These are phyloP conservation scores for Pythium insidiosum DNA, from an alignment of 352 stramenopile species.

Conservation along the genomic window DNA sequence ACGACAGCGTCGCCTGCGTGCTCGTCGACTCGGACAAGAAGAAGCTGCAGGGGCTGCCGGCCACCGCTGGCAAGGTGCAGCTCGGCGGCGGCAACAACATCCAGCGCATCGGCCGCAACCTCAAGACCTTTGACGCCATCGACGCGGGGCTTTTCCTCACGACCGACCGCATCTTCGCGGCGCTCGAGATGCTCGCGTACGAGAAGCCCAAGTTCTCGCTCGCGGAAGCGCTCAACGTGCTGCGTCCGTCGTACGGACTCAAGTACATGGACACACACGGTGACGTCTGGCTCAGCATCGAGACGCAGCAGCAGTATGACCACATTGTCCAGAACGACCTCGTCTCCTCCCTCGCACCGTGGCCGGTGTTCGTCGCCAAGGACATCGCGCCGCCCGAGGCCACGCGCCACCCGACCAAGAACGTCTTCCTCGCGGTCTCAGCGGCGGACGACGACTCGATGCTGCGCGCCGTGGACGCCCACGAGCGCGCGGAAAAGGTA, in stretches of 20 bases:
- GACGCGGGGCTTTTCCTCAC: slow-evolving; percentile 74
- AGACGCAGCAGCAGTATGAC: slow-evolving; percentile 64
- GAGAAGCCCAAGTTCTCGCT: slow-evolving; percentile 82
- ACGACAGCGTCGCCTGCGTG: slow-evolving; percentile 67
- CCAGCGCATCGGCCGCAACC: slow-evolving; percentile 50
- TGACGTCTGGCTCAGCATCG: slow-evolving; percentile 72
- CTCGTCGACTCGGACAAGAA: slow-evolving; percentile 62
- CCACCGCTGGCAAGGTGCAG: slow-evolving; percentile 64
- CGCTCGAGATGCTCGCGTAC: slow-evolving; percentile 77
- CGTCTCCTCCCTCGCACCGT: slow-evolving; percentile 51
- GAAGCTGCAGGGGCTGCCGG: slow-evolving; percentile 44
- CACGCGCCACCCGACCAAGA: slow-evolving; percentile 32
- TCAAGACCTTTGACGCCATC: slow-evolving; percentile 72
- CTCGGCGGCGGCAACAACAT: slow-evolving; percentile 44
- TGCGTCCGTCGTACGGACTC: slow-evolving; percentile 65
- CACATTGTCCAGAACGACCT: slow-evolving; percentile 45
- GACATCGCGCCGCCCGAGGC: slow-evolving; percentile 18
- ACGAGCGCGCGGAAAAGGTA: slow-evolving; percentile 33
- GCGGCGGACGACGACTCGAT: slow-evolving; percentile 68
- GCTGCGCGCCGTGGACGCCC: slow-evolving; percentile 52
- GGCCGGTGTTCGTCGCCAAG: slow-evolving; percentile 75
- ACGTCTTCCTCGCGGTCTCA: slow-evolving; percentile 73
- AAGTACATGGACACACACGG: slow-evolving; percentile 61
- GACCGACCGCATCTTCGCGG: slow-evolving; percentile 60
- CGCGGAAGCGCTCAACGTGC: slow-evolving; percentile 71